phyloP scores from a whole-genome alignment of 73 alveolate genomes.

The Tetrahymena thermophila region DNA sequence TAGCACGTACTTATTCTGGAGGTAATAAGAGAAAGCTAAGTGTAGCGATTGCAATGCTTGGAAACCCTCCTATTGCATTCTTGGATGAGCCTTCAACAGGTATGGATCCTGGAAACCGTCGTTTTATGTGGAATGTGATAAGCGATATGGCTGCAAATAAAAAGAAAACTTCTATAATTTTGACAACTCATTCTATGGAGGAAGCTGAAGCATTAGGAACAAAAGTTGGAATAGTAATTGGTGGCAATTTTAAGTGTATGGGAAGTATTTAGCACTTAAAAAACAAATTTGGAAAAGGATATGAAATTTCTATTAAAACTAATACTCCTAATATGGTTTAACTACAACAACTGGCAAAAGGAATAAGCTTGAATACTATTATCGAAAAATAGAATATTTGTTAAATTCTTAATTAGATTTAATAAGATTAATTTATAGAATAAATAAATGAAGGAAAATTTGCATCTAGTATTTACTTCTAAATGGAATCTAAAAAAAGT shows the following conservation, averaged over 20 bases:
- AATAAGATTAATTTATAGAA: neutral
- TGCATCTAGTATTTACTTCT: slow-evolving; percentile 34
- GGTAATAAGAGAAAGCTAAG: slow-evolving; percentile 62
- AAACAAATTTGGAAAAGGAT: slow-evolving; percentile 62
- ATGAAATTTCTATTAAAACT: slow-evolving; percentile 36
- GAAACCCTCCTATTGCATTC: slow-evolving; percentile 59
- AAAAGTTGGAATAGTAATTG: slow-evolving; percentile 62
- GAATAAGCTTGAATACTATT: slow-evolving; percentile 14
- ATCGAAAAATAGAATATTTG: neutral
- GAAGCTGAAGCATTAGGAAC: slow-evolving; percentile 73
- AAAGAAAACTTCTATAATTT: slow-evolving; percentile 51
- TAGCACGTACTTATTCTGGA: slow-evolving; percentile 53
- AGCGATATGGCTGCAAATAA: slow-evolving; percentile 55
- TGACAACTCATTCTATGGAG: slow-evolving; percentile 84
- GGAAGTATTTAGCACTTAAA: slow-evolving; percentile 57
- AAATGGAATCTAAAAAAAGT: slow-evolving; percentile 25
- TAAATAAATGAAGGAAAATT: slow-evolving; percentile 16
- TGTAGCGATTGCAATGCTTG: slow-evolving; percentile 51
- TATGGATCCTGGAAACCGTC: slow-evolving; percentile 57
- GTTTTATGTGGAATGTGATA: slow-evolving; percentile 58
- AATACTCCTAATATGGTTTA: slow-evolving; percentile 23
- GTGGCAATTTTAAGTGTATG: slow-evolving; percentile 59
- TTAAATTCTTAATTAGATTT: neutral
- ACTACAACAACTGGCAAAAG: neutral
- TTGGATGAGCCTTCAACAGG: slow-evolving; percentile 72